Evolutionary conservation across 306 rosid genomes (phyloP), one percentile per base, ranked within the genome.

Genomic region (Sechiopsis laciniata): DNA sequence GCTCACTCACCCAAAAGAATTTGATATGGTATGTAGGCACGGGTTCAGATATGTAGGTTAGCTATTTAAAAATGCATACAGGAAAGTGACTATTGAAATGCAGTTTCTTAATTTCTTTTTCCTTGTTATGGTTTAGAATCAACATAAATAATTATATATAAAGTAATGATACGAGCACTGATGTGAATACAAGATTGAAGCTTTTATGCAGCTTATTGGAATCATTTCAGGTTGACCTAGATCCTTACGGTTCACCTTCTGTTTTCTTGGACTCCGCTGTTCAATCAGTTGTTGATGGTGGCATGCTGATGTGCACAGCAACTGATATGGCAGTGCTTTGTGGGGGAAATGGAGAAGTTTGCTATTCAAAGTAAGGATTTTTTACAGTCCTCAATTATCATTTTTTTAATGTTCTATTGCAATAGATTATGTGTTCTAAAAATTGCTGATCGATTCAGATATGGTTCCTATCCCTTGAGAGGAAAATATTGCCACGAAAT

Each of bases 311-410:
- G 97, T 95, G 99, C 70, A 95, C 97, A 10, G 99, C 97, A 81
- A 95, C 99, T 19, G 97, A 95, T 79, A 91, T 95, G 99, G 97
- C 99, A 17, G 95, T 91, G 57, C 89, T 95, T 51, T 95, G 99
- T 67, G 96, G 99, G 78, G 96, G 91, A 55, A 95, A 91, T 29
- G 99, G 99, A 87, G 97, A 95, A 84, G 99, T 91, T 75, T 95
- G 97, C 95, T 89, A 95, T 85, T 88, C 99, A 73, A 95, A 95
- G 99, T 91, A 88, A 85, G 87, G 79, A 68, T 70, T 79, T 37
- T 20, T 77, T 10, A 48, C 77, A 79, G 35, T 75, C 22, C 65
- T 62, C 32, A 53, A 22, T 50, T 62, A 11, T 50, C 70, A 65
- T 79, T 75, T 16, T 73, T 48, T 5, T 10, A 54, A 60, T 69